Conservation (phyloP, 176 grass and related monocot species). For the Ananas comosus region DNA sequence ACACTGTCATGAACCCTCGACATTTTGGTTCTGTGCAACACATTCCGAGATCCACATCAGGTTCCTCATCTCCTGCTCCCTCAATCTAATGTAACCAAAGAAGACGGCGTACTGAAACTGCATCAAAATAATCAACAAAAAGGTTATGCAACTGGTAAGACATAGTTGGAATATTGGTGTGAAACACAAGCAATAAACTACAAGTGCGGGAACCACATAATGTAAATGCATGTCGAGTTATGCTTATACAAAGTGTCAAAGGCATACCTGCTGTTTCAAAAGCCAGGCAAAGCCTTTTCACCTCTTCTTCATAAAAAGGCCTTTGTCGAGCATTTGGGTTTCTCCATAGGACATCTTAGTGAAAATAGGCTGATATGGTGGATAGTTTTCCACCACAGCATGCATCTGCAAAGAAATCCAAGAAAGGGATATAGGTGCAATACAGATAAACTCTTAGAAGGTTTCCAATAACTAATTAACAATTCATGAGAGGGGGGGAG, state of each 20-base stretch:
- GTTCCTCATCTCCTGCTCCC: conserved; percentile 93
- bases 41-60: conserved; percentile 98
- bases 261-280: conserved; percentile 90
- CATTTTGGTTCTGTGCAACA: conserved; percentile 96
- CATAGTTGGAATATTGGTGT: too few relatives aligned
- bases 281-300: conserved; percentile 64
- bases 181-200: too few relatives aligned
- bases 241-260: background rate
- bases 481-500: too few relatives aligned
- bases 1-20: conserved; percentile 85
- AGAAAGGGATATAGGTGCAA: conserved; percentile 4
- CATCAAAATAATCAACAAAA: conserved; percentile 20
- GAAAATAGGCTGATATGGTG: conserved; percentile 91
- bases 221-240: background rate
- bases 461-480: background rate
- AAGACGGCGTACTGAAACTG: conserved; percentile 97
- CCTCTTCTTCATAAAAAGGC: conserved; percentile 83
- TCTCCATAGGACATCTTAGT: conserved; percentile 79
- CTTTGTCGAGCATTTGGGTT: conserved; percentile 98
- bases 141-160: background rate
- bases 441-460: background rate
- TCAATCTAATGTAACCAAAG: conserved; percentile 89
- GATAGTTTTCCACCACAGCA: conserved; percentile 94
- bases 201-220: background rate
- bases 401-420: conserved; percentile 43